Percentiles rank a stretch among this genome's conserved stretches.
Conservation (phyloP, 2,329 filamentous ascomycete genomes). For the Metarhizium guizhouense region DNA sequence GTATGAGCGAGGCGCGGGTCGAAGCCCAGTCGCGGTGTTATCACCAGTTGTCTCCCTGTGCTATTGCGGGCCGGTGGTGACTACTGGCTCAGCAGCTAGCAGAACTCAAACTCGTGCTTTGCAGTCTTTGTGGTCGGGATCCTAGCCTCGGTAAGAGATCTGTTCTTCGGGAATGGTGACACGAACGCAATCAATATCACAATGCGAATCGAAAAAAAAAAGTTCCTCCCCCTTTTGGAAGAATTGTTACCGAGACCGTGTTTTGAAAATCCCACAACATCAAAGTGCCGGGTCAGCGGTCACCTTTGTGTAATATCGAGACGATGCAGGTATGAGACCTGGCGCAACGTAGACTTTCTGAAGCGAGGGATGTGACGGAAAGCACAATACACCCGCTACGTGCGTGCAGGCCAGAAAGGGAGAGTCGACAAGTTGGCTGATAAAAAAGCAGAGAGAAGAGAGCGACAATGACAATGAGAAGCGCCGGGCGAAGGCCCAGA, state of each 20-base stretch:
- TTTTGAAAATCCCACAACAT: not conserved
- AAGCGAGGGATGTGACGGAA: not conserved
- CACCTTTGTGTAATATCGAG: not conserved
- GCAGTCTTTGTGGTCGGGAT: not conserved
- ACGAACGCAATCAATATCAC: not conserved
- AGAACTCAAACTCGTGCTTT: not conserved
- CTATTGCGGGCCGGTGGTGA: not conserved
- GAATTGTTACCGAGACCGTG: not conserved
- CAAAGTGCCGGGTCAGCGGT: not conserved
- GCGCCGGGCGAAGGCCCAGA: constrained; percentile 4
- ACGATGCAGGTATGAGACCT: not conserved
- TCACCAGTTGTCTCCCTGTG: not conserved
- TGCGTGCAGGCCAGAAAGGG: not conserved
- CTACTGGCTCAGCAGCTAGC: not conserved
- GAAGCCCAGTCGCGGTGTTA: not conserved
- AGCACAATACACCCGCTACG: not conserved
- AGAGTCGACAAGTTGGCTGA: not conserved
- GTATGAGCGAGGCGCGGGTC: not conserved
- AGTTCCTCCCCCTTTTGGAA: not conserved
- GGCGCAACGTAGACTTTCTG: not conserved
- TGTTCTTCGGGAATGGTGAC: not conserved
- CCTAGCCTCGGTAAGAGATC: not conserved
- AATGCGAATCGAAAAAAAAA: not conserved
- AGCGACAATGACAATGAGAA: not conserved
- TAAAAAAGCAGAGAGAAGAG: not conserved